phyloP scores from a whole-genome alignment of 306 rosid species.

The Ziziphus jujuba region DNA sequence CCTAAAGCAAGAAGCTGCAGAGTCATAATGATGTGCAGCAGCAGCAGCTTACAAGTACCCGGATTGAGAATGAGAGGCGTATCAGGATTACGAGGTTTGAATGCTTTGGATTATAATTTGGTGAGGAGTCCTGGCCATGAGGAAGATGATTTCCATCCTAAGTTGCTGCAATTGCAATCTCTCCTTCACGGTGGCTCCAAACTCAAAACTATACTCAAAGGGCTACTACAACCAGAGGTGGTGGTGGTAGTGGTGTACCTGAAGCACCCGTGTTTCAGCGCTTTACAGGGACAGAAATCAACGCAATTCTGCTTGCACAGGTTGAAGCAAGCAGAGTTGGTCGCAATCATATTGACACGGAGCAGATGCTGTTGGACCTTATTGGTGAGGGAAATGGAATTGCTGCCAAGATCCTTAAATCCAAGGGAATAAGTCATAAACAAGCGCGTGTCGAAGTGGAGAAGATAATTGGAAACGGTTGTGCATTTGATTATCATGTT shows the following conservation, averaged over 20 bases:
- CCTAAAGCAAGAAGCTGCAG: slow-evolving; percentile 44
- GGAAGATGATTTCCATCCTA: slow-evolving; percentile 57
- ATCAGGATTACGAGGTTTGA: slow-evolving; percentile 75
- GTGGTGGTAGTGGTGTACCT: slow-evolving; percentile 65
- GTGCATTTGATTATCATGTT: slow-evolving; percentile 97
- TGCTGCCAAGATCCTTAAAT: slow-evolving; percentile 93
- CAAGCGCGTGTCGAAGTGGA: slow-evolving; percentile 99
- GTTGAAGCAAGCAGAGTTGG: slow-evolving; percentile 99
- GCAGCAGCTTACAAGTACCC: slow-evolving; percentile 38
- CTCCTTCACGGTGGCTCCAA: slow-evolving; percentile 38
- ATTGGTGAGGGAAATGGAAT: slow-evolving; percentile 98
- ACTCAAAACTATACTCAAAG: no score
- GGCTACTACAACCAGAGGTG: no score
- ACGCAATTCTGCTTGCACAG: slow-evolving; percentile 95
- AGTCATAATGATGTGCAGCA: slow-evolving; percentile 55
- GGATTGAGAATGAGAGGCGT: slow-evolving; percentile 54
- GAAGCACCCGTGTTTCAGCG: slow-evolving; percentile 98
- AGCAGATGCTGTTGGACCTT: slow-evolving; percentile 97
- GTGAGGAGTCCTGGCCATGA: slow-evolving; percentile 52
- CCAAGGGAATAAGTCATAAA: slow-evolving; percentile 96
- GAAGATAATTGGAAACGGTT: slow-evolving; percentile 97
- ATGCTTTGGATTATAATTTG: no score
- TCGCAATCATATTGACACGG: slow-evolving; percentile 96
- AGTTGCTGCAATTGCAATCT: slow-evolving; percentile 45
- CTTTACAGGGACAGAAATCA: slow-evolving; percentile 91